These are phyloP conservation scores for Fusarium duplospermum DNA, from an alignment of 2,329 filamentous ascomycete species.

Conservation along the genomic window DNA sequence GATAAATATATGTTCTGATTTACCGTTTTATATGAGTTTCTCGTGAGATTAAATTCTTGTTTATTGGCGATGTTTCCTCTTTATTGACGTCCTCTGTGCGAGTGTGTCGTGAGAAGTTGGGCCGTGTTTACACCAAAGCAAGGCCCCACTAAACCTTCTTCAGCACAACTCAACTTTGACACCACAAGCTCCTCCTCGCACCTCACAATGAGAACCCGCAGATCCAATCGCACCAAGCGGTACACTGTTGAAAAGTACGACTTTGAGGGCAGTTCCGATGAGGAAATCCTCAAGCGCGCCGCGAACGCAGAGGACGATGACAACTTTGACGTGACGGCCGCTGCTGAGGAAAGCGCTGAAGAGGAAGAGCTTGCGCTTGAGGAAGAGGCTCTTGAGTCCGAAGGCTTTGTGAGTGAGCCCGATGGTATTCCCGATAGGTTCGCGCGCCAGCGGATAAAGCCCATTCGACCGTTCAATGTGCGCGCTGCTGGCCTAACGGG, in stretches of 20 bases:
- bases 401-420: slow-evolving; percentile 37
- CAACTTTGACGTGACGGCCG: slow-evolving; percentile 48
- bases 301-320: slow-evolving; percentile 45
- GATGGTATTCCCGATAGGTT: slow-evolving; percentile 47
- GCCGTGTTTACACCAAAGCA: background rate
- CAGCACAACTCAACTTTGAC: slow-evolving; percentile 8
- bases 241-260: slow-evolving; percentile 51
- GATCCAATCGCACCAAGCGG: slow-evolving; percentile 51
- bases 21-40: background rate
- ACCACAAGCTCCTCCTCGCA: background rate
- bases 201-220: slow-evolving; percentile 51
- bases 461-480: slow-evolving; percentile 39
- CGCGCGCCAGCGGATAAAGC: slow-evolving; percentile 42
- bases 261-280: slow-evolving; percentile 50
- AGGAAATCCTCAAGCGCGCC: slow-evolving; percentile 39
- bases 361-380: slow-evolving; percentile 49
- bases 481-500: slow-evolving; percentile 36
- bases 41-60: background rate
- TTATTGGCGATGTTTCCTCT: background rate
- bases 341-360: slow-evolving; percentile 47
- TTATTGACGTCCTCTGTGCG: background rate
- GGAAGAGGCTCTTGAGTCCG: slow-evolving; percentile 46
- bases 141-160: slow-evolving; percentile 22
- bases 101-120: background rate
- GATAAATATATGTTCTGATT: background rate